Conservation (phyloP, 129 eudicot species). For the Arctium lappa region DNA sequence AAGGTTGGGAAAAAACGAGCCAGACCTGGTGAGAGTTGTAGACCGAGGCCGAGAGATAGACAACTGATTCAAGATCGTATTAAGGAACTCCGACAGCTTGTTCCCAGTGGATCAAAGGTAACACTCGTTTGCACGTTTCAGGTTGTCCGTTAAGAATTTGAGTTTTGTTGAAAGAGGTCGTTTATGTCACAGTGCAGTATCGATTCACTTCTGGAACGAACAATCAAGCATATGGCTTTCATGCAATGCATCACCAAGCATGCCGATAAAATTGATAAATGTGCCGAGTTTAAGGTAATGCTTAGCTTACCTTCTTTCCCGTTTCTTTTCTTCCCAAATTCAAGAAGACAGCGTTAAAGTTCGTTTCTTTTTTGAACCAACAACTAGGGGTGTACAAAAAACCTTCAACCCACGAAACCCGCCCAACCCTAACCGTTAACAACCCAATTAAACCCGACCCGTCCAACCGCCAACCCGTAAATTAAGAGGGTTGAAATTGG, state of each 20-base stretch:
- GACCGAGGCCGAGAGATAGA: conserved; percentile 86
- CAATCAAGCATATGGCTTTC: conserved; percentile 85
- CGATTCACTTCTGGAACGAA: conserved; percentile 85
- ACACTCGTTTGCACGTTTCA: background rate
- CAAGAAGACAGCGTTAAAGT: background rate
- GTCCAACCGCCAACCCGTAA: too few relatives aligned
- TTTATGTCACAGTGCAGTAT: conserved; percentile 82
- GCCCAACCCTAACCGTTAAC: too few relatives aligned
- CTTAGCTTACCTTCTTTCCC: background rate
- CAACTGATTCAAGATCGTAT: conserved; percentile 91
- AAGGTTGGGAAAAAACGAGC: conserved; percentile 66
- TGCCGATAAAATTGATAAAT: conserved; percentile 64
- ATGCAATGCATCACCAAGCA: conserved; percentile 70
- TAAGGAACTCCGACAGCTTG: conserved; percentile 78
- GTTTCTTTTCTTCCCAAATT: background rate
- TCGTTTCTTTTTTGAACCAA: background rate
- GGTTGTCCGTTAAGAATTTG: background rate
- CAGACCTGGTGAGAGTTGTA: conserved; percentile 66
- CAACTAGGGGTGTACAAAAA: too few relatives aligned
- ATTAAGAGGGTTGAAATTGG: too few relatives aligned
- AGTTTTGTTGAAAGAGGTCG: conserved; percentile 27
- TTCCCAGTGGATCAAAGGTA: conserved; percentile 97
- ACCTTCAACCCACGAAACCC: too few relatives aligned
- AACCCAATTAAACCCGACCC: too few relatives aligned
- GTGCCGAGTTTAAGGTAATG: conserved; percentile 62